Conservation (phyloP, 2,329 filamentous ascomycete species). For the Ramichloridium luteum region DNA sequence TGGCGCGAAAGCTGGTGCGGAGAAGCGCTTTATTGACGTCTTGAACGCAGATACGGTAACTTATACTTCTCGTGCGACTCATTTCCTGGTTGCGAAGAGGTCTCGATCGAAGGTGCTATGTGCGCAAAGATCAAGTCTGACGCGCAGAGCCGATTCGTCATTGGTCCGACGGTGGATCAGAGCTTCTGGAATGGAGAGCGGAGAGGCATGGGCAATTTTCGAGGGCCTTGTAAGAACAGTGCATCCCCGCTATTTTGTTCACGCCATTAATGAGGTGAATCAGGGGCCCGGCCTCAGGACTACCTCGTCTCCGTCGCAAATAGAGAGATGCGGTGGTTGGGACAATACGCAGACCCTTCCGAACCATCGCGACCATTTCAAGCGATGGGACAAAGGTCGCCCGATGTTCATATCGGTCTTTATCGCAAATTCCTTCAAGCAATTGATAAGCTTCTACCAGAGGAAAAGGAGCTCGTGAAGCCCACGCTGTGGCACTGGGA, state of each 20-base stretch:
- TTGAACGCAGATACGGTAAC: conserved; percentile 25
- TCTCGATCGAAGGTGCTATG: conserved; percentile 18
- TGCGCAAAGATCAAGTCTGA: conserved; percentile 21
- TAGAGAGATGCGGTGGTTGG: not conserved
- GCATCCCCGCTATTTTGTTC: not conserved
- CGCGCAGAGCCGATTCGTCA: conserved; percentile 24
- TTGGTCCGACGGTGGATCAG: conserved; percentile 27
- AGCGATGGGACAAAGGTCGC: no score
- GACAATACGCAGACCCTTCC: not conserved
- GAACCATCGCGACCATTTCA: not conserved
- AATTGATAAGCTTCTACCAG: not conserved
- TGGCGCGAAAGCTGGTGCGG: conserved; percentile 9
- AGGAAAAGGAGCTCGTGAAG: conserved; percentile 2
- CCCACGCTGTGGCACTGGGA: conserved; percentile 31
- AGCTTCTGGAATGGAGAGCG: conserved; percentile 28
- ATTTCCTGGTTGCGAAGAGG: conserved; percentile 22
- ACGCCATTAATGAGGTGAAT: conserved; percentile 2
- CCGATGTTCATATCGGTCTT: no score
- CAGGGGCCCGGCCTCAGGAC: not conserved
- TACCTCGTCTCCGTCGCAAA: not conserved
- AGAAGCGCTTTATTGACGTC: conserved; percentile 6
- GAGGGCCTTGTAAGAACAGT: conserved; percentile 21
- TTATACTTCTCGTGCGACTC: conserved; percentile 27
- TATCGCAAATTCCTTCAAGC: not conserved
- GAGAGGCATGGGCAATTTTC: conserved; percentile 17